Conservation (phyloP, 768 basidiomycete species). For the Exsudoporus frostii region DNA sequence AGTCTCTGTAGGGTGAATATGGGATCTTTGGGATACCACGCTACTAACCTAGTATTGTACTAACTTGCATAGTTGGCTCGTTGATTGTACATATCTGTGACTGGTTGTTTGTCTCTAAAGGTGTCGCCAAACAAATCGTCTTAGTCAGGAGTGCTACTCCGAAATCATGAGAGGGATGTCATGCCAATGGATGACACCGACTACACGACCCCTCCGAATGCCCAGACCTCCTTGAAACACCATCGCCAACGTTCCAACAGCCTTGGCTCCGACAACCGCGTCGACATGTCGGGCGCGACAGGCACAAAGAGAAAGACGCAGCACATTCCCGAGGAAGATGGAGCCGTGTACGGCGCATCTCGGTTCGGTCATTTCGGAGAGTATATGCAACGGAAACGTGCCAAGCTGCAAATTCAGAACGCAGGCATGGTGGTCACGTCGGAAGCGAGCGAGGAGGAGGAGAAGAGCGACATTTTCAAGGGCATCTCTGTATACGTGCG, state of each 20-base stretch:
- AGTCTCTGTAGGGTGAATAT: slow-evolving; percentile 40
- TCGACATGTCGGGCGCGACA: slow-evolving; percentile 2
- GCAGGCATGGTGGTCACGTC: slow-evolving; percentile 35
- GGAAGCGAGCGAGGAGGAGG: slow-evolving; percentile 15
- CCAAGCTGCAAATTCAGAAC: slow-evolving; percentile 87
- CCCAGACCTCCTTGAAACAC: slow-evolving; percentile 38
- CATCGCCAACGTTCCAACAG: slow-evolving; percentile 29
- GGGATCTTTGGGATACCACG: not conserved
- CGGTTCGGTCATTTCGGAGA: slow-evolving; percentile 82
- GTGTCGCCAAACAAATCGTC: too few relatives aligned
- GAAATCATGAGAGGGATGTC: slow-evolving; percentile 30
- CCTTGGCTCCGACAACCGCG: not conserved
- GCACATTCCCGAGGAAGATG: slow-evolving; percentile 29
- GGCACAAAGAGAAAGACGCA: slow-evolving; percentile 19
- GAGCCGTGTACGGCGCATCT: slow-evolving; percentile 68
- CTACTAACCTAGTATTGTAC: slow-evolving; percentile 7
- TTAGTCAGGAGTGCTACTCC: too few relatives aligned
- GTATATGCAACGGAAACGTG: slow-evolving; percentile 88
- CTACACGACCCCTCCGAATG: slow-evolving; percentile 20
- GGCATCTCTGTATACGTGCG: slow-evolving; percentile 82
- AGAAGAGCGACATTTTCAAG: slow-evolving; percentile 56
- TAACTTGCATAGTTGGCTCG: not conserved
- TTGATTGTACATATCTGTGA: not conserved
- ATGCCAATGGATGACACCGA: slow-evolving; percentile 12
- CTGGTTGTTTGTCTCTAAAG: slow-evolving; percentile 3